phyloP scores from a whole-genome alignment of 1,284 basidiomycete genomes.

The Bjerkandera adusta region DNA sequence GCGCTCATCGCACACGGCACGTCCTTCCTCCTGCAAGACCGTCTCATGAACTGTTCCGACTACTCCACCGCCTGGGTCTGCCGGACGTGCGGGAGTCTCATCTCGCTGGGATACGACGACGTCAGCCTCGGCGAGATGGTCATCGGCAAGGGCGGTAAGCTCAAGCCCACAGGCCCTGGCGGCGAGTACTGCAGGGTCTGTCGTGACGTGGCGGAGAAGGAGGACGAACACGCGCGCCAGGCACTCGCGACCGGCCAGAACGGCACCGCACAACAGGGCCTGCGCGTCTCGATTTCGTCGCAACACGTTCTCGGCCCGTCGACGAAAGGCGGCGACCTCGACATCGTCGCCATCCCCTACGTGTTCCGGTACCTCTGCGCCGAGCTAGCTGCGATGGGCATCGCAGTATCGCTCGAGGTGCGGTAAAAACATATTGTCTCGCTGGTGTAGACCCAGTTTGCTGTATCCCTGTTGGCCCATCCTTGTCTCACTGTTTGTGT shows the following conservation, averaged over 20 bases:
- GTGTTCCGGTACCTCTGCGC: slow-evolving; percentile 91
- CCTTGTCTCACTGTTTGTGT: too few species aligned
- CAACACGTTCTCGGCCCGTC: slow-evolving; percentile 59
- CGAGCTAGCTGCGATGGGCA: slow-evolving; percentile 84
- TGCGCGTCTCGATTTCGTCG: slow-evolving; percentile 62
- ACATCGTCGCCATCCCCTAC: slow-evolving; percentile 94
- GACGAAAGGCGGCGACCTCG: slow-evolving; percentile 77
- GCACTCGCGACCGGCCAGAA: slow-evolving; percentile 50
- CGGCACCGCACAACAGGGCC: slow-evolving; percentile 41
- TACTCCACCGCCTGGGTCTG: slow-evolving; percentile 99
- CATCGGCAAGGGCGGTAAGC: slow-evolving; percentile 44
- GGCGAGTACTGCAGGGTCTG: slow-evolving; percentile 95
- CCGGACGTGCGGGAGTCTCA: slow-evolving; percentile 91
- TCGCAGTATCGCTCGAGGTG: slow-evolving; percentile 76
- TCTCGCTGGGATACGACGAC: slow-evolving; percentile 93
- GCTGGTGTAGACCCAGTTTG: too few species aligned
- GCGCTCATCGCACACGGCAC: slow-evolving; percentile 98
- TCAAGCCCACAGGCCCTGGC: slow-evolving; percentile 61
- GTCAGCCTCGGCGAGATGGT: slow-evolving; percentile 67
- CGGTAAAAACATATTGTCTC: slow-evolving; percentile 21
- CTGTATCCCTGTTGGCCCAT: too few species aligned
- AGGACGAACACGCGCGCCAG: slow-evolving; percentile 54
- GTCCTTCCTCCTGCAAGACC: slow-evolving; percentile 95
- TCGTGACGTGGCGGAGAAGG: slow-evolving; percentile 63
- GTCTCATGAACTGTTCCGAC: slow-evolving; percentile 99